These are phyloP conservation scores for Coemansia sp. DNA, from an alignment of 192 early-diverging fungal genomes.

Conservation along the genomic window DNA sequence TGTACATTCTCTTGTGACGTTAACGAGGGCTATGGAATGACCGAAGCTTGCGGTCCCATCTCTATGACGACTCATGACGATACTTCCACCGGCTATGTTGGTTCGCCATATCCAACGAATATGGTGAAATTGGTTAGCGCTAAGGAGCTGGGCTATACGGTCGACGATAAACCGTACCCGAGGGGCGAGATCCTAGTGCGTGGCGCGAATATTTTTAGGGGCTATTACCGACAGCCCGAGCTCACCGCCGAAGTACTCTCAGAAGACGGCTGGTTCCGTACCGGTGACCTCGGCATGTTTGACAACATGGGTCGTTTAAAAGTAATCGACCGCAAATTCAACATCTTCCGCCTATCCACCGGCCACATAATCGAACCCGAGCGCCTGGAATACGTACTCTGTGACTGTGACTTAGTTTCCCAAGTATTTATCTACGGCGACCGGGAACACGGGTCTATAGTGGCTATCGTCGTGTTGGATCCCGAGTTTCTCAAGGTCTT, in stretches of 20 bases:
- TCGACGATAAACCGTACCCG: slow-evolving; percentile 81
- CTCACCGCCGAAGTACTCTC: slow-evolving; percentile 77
- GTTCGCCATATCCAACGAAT: slow-evolving; percentile 66
- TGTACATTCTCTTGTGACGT: slow-evolving; percentile 82
- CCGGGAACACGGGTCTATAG: slow-evolving; percentile 70
- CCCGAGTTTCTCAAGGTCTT: slow-evolving; percentile 61
- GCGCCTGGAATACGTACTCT: slow-evolving; percentile 92
- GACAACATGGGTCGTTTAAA: slow-evolving; percentile 78
- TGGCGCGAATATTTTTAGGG: slow-evolving; percentile 78
- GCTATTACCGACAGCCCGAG: slow-evolving; percentile 87
- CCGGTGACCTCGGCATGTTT: slow-evolving; percentile 93
- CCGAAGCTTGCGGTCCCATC: slow-evolving; percentile 71
- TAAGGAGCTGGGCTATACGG: slow-evolving; percentile 84
- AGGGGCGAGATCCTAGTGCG: slow-evolving; percentile 89
- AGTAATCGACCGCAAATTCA: slow-evolving; percentile 96
- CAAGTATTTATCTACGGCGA: slow-evolving; percentile 84
- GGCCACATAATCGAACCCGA: slow-evolving; percentile 96
- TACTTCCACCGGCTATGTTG: slow-evolving; percentile 72
- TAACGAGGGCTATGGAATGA: slow-evolving; percentile 93
- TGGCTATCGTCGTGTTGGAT: slow-evolving; percentile 82
- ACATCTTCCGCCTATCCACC: slow-evolving; percentile 87
- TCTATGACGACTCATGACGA: slow-evolving; percentile 64
- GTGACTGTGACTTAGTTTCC: slow-evolving; percentile 67
- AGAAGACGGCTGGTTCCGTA: slow-evolving; percentile 86
- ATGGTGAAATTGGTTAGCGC: slow-evolving; percentile 92